Evolutionary conservation across 306 rosid genomes (phyloP), one percentile per base, ranked within the genome.

Genomic region (Ormosia semicastrata): DNA sequence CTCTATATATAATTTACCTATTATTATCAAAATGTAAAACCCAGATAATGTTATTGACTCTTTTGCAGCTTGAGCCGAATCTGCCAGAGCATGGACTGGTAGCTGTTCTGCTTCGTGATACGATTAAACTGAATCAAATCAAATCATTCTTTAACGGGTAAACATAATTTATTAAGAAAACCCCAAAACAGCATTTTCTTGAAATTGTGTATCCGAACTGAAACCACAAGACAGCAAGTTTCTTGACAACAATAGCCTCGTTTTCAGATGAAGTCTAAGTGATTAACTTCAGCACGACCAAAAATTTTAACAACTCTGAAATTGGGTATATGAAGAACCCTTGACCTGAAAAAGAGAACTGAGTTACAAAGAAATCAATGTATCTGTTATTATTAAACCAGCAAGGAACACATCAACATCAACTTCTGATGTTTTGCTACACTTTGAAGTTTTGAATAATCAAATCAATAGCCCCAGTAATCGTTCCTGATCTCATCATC

Each of bases 401-500:
- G 77, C 80, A 87, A 12, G 64, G 75, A 77, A 83, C 71, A 59
- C 80, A 83, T 77, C 79, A 70, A 57, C 46, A 83, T 77, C 79
- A 70, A 57, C 46, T 74, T 87, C 73, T 44, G 85, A 85, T 66
- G 83, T 50, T 78, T 75, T 53, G 85, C 83, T 82, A 78, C 81
- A 71, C 67, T 57, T 49, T 49, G 39, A 71, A 60, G 62, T 69
- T 60, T 44, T 14, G 47, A 43, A 74, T 75, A 59, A 82, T 91
- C 89, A 94, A 88, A 82, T 91, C 89, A 94, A 88, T 96, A 96
- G 77, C 98, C 99, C 97, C 97, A 96, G 90, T 90, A 9, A 80
- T 92, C 97, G 40, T 96, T 92, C 70, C 97, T 89, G 83, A 96
- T 96, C 87, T 96, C 99, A 44, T 94, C 98, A 41, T 96, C 99